Percentiles rank a stretch among this genome's conserved stretches.
These are phyloP conservation scores for Penicillium sclerotiorum DNA, from an alignment of 2,329 filamentous ascomycete species.

Conservation along the genomic window DNA sequence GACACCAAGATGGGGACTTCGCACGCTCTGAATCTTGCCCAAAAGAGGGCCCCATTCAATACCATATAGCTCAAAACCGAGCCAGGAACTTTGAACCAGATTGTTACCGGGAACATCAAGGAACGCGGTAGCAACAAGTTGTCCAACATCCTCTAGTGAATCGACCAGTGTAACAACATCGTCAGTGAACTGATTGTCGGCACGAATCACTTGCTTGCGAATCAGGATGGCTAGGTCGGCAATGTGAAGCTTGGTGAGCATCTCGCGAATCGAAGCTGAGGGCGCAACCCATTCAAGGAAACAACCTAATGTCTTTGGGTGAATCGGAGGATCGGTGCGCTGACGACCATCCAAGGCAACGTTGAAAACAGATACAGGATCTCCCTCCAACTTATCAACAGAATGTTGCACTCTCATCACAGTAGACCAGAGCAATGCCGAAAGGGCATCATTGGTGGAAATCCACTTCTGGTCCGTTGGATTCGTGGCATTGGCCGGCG, in stretches of 20 bases:
- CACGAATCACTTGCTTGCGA: conserved; percentile 35
- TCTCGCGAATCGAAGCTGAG: conserved; percentile 24
- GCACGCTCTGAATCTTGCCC: conserved; percentile 34
- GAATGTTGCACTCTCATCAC: conserved; percentile 31
- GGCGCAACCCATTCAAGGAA: conserved; percentile 43
- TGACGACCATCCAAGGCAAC: conserved; percentile 43
- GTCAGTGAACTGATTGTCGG: conserved; percentile 34
- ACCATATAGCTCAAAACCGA: conserved; percentile 36
- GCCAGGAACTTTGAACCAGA: conserved; percentile 39
- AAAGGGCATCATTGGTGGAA: conserved; percentile 41
- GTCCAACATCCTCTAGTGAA: conserved; percentile 34
- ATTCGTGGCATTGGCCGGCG: conserved; percentile 30
- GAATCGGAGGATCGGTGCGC: conserved; percentile 38
- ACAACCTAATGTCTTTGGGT: conserved; percentile 42
- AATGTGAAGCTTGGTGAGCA: conserved; percentile 32
- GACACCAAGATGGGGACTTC: conserved; percentile 34
- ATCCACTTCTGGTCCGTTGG: conserved; percentile 29
- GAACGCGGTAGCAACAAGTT: conserved; percentile 37
- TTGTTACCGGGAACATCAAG: conserved; percentile 40
- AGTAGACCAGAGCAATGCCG: conserved; percentile 42
- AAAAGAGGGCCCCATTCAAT: conserved; percentile 38
- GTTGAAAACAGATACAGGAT: conserved; percentile 40
- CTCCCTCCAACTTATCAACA: conserved; percentile 33
- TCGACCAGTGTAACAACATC: conserved; percentile 35
- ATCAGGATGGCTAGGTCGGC: conserved; percentile 39